Evolutionary conservation across 345 rosid species (phyloP), one percentile per base, ranked within the genome.

Genomic region (Euphorbia peplus): DNA sequence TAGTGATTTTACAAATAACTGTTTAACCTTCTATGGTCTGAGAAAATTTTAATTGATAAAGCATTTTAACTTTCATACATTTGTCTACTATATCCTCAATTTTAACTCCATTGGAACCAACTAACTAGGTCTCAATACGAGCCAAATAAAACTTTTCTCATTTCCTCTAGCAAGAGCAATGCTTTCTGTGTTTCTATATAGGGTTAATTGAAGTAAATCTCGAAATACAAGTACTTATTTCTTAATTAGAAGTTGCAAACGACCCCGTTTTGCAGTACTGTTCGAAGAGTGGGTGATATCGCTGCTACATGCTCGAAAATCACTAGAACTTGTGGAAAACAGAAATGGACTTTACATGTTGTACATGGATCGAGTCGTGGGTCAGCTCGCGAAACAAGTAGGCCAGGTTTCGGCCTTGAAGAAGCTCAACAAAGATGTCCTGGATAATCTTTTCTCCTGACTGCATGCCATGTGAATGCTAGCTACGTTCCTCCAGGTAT

Each of bases 201-300:
- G n/a, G n/a, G n/a, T n/a, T n/a, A n/a, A n/a, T n/a, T n/a, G n/a
- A n/a, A n/a, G n/a, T n/a, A n/a, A n/a, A n/a, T n/a, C n/a, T n/a
- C n/a, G n/a, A n/a, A n/a, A n/a, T n/a, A n/a, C n/a, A n/a, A n/a
- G n/a, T n/a, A n/a, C n/a, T n/a, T n/a, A n/a, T n/a, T n/a, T n/a
- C n/a, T n/a, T n/a, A n/a, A n/a, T n/a, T n/a, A n/a, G n/a, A n/a
- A n/a, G n/a, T n/a, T 16, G 24, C 25, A 21, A 60, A 22, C 71
- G 70, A 47, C 59, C 28, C 69, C 18, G 50, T 11, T 44, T 35
- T 73, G 83, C 87, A 92, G 99, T 63, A 30, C 66, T 91, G 60
- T 86, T 85, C 47, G 90, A 90, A 73, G 93, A 86, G 70, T 92
- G 98, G 92, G 74, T 86, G 74, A 66, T 78, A 59, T 88, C 96